Evolutionary conservation across 306 rosid genomes (phyloP).

Genomic region (Lathyrus aphaca): DNA sequence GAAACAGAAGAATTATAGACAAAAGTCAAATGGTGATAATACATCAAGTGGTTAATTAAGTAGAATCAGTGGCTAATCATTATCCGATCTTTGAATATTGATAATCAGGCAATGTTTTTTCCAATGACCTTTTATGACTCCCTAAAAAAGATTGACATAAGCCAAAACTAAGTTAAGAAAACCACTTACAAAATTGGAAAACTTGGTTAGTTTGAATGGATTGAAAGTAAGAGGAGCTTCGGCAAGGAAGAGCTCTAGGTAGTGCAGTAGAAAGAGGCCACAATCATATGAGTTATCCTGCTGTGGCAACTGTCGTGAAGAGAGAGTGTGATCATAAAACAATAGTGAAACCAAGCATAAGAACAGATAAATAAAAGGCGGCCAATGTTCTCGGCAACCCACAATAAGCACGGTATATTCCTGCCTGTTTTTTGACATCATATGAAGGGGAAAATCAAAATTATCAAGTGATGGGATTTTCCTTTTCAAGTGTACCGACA

Average conservation of each 20-base stretch:
- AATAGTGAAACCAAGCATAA: slow-evolving; percentile 1
- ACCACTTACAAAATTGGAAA: slow-evolving; percentile 78
- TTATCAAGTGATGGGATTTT: slow-evolving; percentile 26
- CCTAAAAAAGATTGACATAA: not conserved
- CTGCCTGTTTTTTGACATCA: slow-evolving; percentile 4
- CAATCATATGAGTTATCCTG: slow-evolving; percentile 94
- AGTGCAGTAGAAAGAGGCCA: slow-evolving; percentile 93
- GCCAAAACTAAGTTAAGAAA: slow-evolving; percentile 36
- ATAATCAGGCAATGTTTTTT: slow-evolving; percentile 16
- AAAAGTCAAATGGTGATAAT: not conserved
- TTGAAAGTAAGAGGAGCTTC: slow-evolving; percentile 82
- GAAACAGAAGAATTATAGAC: not conserved
- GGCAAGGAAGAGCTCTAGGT: slow-evolving; percentile 81
- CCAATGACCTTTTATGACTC: slow-evolving; percentile 12
- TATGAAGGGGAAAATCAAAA: not conserved
- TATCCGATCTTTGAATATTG: not conserved
- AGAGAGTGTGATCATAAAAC: slow-evolving; percentile 35
- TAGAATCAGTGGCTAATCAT: slow-evolving; percentile 2
- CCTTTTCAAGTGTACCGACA: slow-evolving; percentile 14
- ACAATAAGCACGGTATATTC: not conserved
- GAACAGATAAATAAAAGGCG: slow-evolving; percentile 10
- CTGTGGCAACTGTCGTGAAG: slow-evolving; percentile 78
- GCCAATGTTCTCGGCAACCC: slow-evolving; percentile 6
- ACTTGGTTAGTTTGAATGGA: slow-evolving; percentile 70
- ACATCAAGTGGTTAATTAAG: slow-evolving; percentile 21